Percentiles rank a stretch among this genome's conserved stretches.
Conservation (phyloP, 345 rosid genomes). For the Excoecaria cochinchinensis region DNA sequence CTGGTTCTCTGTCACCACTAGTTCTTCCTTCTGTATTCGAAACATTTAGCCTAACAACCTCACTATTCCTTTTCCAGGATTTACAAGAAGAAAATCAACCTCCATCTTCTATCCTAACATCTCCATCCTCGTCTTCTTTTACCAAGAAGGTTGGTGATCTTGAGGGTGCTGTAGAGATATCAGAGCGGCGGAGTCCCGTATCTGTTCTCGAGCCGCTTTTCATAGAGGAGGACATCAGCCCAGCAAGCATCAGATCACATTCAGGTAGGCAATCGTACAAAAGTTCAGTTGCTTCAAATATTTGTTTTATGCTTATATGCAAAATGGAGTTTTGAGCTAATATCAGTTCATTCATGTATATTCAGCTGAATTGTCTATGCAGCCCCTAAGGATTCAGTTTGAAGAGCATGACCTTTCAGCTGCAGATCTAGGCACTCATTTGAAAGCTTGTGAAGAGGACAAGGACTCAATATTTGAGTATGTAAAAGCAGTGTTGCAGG, state of each 20-base stretch:
- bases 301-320: constrained; percentile 5
- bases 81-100: constrained; percentile 31
- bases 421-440: constrained; percentile 29
- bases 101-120: constrained; percentile 43
- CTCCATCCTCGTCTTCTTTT: constrained; percentile 43
- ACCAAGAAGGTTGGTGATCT: constrained; percentile 43
- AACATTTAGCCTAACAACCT: constrained; percentile 3
- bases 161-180: constrained; percentile 41
- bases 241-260: constrained; percentile 47
- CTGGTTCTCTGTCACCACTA: constrained; percentile 13
- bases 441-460: constrained; percentile 44
- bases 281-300: not conserved
- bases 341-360: constrained; percentile 24
- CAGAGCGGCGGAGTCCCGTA: constrained; percentile 76
- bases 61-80: constrained; percentile 41
- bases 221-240: constrained; percentile 64
- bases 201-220: constrained; percentile 85
- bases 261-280: constrained; percentile 46
- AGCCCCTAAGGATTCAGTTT: constrained; percentile 62
- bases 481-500: constrained; percentile 52
- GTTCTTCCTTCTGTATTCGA: constrained; percentile 9
- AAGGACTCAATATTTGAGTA: constrained; percentile 46
- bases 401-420: constrained; percentile 48
- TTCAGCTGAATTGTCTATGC: constrained; percentile 50
- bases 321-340: constrained; percentile 17